Base-by-base conservation (phyloP, 768 basidiomycete genomes). In the Mycena chlorophos region DNA sequence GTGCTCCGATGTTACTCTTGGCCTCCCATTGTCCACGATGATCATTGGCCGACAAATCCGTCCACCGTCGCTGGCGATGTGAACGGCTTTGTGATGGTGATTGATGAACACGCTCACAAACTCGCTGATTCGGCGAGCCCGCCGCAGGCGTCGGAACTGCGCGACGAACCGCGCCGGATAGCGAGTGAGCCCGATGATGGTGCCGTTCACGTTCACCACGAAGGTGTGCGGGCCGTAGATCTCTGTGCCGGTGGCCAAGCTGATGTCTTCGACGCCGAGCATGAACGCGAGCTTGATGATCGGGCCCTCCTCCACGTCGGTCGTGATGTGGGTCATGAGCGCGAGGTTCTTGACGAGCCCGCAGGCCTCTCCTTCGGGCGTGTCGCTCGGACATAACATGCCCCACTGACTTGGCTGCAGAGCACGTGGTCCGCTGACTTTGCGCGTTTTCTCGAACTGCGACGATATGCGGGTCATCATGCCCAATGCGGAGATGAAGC, bases 381-480 rank as follows among this genome's bases (percentile, higher is more conserved):
- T 99, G 71, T 99, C 97, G 68, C 91, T 94, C 0, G 97, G 93
- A 74, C 97, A 99, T 19, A 98, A 77, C 77, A 99, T 91, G 31
- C 97, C 97, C 97, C 97, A 99, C 73, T 99, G 97, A 79, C 89
- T 92, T 4, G 97, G 96, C 68, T 99, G 97, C 57, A 99, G 72
- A 20, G 96, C 95, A 65, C 97, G 85, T 27, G 97, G 97, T 38
- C 97, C 97, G 62, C 93, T 96, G 56, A 99, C 97, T 71, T 99
- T 99, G 55, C 97, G 79, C 20, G 97, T 98, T 81, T 99, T 99
- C 73, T 99, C 97, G 68, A 99, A 99, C 73, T 99, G 97, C 20
- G 93, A 96, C 12, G 91, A 89, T 61, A 99, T 99, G 22, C 97
- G 88, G 8, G 97, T 99, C 97, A 99, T 99, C 97, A 98, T 99